A percentile compares a stretch with the other conserved stretches of the same genome.
Evolutionary conservation across 2,329 filamentous ascomycete species (phyloP).

Genomic region (Daldinia eschscholtzii): DNA sequence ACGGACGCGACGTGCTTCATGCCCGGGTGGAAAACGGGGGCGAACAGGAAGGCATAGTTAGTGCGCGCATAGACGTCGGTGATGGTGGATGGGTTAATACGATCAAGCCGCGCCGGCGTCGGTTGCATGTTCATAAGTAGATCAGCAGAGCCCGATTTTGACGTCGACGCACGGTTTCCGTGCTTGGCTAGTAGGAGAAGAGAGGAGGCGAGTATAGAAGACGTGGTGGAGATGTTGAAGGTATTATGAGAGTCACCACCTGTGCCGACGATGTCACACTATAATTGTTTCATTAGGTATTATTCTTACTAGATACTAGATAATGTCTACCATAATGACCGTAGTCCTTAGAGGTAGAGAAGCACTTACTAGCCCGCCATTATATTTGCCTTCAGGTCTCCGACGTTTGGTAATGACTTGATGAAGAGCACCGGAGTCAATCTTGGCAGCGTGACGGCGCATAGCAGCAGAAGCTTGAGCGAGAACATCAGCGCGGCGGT

Average conservation of each 20-base stretch:
- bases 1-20: slow-evolving; percentile 91
- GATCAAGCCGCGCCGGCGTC: slow-evolving; percentile 77
- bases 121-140: slow-evolving; percentile 82
- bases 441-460: slow-evolving; percentile 80
- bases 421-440: slow-evolving; percentile 74
- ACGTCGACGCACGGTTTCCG: slow-evolving; percentile 94
- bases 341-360: background rate
- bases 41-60: slow-evolving; percentile 96
- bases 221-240: slow-evolving; percentile 97
- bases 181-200: slow-evolving; percentile 92
- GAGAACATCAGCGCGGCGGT: slow-evolving; percentile 86
- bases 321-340: background rate
- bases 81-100: slow-evolving; percentile 79
- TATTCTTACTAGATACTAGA: slow-evolving; percentile 4
- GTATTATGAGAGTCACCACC: slow-evolving; percentile 97
- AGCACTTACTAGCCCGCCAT: slow-evolving; percentile 81
- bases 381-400: slow-evolving; percentile 78
- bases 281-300: background rate
- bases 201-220: slow-evolving; percentile 90
- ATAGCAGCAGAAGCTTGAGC: slow-evolving; percentile 87
- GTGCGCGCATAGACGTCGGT: slow-evolving; percentile 78
- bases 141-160: slow-evolving; percentile 94
- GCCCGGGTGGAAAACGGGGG: slow-evolving; percentile 94
- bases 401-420: slow-evolving; percentile 71
- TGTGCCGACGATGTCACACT: slow-evolving; percentile 95